Evolutionary conservation across 2,329 filamentous ascomycete genomes (phyloP).

Genomic region (Huntiella decipiens): DNA sequence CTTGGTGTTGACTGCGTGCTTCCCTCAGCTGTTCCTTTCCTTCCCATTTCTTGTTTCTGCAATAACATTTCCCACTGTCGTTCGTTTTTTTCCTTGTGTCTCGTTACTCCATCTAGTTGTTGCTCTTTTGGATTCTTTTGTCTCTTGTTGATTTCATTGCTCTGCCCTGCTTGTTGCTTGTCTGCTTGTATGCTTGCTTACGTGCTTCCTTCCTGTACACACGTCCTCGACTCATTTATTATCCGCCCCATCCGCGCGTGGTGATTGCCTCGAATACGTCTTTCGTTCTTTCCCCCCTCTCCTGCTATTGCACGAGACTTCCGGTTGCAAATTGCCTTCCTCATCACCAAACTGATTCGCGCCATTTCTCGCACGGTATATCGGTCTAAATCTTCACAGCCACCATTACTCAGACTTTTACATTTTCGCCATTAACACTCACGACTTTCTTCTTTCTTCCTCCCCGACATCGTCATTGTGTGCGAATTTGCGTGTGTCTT

Average conservation of each 20-base stretch:
- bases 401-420: background rate
- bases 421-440: background rate
- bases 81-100: background rate
- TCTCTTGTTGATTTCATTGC: conserved; percentile 1
- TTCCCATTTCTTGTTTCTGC: too few species aligned
- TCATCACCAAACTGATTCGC: too few species aligned
- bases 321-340: too few species aligned
- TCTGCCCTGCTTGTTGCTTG: background rate
- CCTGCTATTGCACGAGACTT: background rate
- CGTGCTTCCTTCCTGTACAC: background rate
- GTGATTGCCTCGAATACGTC: background rate
- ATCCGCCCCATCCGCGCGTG: too few species aligned
- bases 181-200: background rate
- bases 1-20: too few species aligned
- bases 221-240: too few species aligned
- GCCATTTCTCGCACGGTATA: too few species aligned
- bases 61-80: too few species aligned
- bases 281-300: background rate
- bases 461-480: too few species aligned
- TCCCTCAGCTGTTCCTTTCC: too few species aligned
- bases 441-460: background rate
- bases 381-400: too few species aligned
- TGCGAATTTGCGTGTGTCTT: too few species aligned
- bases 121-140: conserved; percentile 17
- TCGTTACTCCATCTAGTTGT: conserved; percentile 13